A percentile compares a stretch with the other conserved stretches of the same genome.
These are phyloP conservation scores for Sechiopsis laciniata DNA, from an alignment of 306 rosid genomes.

Conservation along the genomic window DNA sequence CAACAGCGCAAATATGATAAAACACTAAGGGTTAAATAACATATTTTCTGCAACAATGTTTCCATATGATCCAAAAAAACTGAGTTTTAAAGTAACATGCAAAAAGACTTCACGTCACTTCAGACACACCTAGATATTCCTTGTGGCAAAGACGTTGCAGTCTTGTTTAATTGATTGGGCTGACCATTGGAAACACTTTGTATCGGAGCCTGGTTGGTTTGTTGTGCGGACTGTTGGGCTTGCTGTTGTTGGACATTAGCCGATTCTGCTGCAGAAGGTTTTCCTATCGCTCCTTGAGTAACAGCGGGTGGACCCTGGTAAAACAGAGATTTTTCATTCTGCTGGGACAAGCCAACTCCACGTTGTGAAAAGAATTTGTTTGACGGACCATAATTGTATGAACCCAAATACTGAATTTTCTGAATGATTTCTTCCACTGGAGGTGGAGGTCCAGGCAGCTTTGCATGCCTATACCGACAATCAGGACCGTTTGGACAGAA, in stretches of 20 bases:
- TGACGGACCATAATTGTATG: conserved; percentile 56
- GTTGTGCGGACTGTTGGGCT: conserved; percentile 70
- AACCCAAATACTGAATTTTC: conserved; percentile 86
- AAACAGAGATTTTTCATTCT: conserved; percentile 63
- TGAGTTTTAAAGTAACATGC: conserved; percentile 27
- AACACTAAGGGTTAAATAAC: conserved; percentile 22
- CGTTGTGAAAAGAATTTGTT: conserved; percentile 73
- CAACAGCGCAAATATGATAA: conserved; percentile 31
- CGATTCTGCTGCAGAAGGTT: conserved; percentile 61
- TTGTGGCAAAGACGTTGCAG: conserved; percentile 75
- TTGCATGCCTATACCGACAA: conserved; percentile 98
- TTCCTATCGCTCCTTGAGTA: conserved; percentile 59
- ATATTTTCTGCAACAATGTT: conserved; percentile 29
- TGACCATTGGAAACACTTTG: conserved; percentile 61
- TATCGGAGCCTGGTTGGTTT: conserved; percentile 47
- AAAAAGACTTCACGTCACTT: conserved; percentile 45
- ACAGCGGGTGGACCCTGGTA: conserved; percentile 48
- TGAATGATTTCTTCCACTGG: conserved; percentile 96
- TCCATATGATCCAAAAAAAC: conserved; percentile 29
- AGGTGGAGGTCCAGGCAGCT: conserved; percentile 92
- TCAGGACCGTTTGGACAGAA: conserved; percentile 99
- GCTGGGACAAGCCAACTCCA: conserved; percentile 55
- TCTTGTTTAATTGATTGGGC: conserved; percentile 65
- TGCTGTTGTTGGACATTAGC: conserved; percentile 73
- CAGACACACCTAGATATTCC: conserved; percentile 96